These are phyloP conservation scores for Skeletonema tropicum DNA, from an alignment of 108 stramenopile species.

Conservation along the genomic window DNA sequence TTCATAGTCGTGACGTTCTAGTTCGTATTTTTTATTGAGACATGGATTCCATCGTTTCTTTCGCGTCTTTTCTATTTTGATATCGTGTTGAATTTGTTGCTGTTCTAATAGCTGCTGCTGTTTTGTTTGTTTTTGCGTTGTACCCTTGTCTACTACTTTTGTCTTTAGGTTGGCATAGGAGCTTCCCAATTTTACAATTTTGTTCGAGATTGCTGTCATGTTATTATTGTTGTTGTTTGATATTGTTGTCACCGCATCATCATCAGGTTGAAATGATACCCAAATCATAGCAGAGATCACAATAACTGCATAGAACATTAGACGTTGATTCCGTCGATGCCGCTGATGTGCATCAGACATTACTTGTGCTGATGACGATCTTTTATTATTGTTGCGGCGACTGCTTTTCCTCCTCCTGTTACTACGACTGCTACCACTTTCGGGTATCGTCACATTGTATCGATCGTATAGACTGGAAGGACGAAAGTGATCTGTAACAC, in stretches of 20 bases:
- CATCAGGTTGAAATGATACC: background rate
- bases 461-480: slow-evolving; percentile 2
- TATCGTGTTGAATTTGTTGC: slow-evolving; percentile 14
- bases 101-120: slow-evolving; percentile 8
- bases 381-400: background rate
- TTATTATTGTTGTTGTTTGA: background rate
- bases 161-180: slow-evolving; percentile 1
- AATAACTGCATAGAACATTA: slow-evolving; percentile 6
- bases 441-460: background rate
- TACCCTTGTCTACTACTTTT: background rate
- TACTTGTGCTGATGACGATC: background rate
- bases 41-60: slow-evolving; percentile 36
- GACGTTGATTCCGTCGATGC: slow-evolving; percentile 13
- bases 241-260: background rate
- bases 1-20: slow-evolving; percentile 36
- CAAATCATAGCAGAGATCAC: slow-evolving; percentile 11
- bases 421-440: background rate
- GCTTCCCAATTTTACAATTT: slow-evolving; percentile 6
- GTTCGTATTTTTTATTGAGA: slow-evolving; percentile 22
- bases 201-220: background rate
- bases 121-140: background rate
- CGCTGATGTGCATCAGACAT: background rate
- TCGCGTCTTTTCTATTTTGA: background rate
- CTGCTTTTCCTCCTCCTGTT: background rate
- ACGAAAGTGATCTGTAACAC: background rate